Evolutionary conservation across 176 grass and related monocot genomes (phyloP).

Genomic region (Phyllostachys edulis): DNA sequence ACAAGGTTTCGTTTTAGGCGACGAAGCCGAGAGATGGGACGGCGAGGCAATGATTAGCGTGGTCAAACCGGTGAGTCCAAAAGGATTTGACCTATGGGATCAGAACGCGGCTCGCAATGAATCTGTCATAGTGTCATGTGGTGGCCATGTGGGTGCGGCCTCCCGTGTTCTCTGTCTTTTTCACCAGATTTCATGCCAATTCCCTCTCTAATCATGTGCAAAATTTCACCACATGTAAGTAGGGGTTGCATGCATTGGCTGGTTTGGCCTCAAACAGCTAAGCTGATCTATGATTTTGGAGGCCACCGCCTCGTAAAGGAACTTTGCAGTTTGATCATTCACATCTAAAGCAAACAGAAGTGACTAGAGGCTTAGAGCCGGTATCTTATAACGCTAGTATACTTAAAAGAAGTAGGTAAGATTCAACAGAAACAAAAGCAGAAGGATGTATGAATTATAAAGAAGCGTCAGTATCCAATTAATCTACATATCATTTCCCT

Average conservation of each 20-base stretch:
- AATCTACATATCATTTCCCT: neutral
- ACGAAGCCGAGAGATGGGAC: neutral
- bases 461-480: neutral
- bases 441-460: neutral
- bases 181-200: neutral
- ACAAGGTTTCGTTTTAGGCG: too few relatives aligned
- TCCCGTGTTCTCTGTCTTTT: neutral
- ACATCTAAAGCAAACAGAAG: neutral
- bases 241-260: too few relatives aligned
- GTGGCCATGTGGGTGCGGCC: neutral
- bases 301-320: neutral
- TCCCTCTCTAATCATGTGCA: neutral
- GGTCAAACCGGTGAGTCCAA: conserved; percentile 19
- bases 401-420: neutral
- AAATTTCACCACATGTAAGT: neutral
- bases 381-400: neutral
- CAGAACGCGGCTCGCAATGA: neutral
- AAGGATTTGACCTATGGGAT: neutral
- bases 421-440: neutral
- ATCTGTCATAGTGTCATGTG: neutral
- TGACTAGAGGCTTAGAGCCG: neutral
- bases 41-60: neutral
- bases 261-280: neutral
- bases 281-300: neutral
- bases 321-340: neutral